These are phyloP conservation scores for Fusarium nelsonii DNA, from an alignment of 2,329 filamentous ascomycete genomes.

Conservation along the genomic window DNA sequence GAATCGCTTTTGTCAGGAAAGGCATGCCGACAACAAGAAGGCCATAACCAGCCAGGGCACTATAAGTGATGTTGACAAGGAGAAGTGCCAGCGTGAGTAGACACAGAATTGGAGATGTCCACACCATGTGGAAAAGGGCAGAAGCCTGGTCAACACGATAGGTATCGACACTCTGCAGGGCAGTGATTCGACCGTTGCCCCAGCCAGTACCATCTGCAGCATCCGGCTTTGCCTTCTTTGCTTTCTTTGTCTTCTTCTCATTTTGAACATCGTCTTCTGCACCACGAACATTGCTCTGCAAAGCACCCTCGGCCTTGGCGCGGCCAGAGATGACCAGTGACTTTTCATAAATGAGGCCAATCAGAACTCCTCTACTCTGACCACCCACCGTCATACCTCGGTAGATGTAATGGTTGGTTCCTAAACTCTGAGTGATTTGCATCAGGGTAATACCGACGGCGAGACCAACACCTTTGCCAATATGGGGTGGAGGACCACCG, in stretches of 20 bases:
- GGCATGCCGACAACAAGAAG: slow-evolving; percentile 84
- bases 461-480: slow-evolving; percentile 83
- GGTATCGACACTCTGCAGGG: slow-evolving; percentile 94
- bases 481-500: slow-evolving; percentile 69
- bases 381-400: slow-evolving; percentile 92
- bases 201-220: slow-evolving; percentile 79
- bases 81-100: slow-evolving; percentile 84
- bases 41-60: slow-evolving; percentile 87
- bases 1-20: slow-evolving; percentile 80
- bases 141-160: slow-evolving; percentile 91
- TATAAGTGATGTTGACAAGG: slow-evolving; percentile 89
- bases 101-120: slow-evolving; percentile 85
- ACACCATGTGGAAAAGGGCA: slow-evolving; percentile 90
- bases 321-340: slow-evolving; percentile 88
- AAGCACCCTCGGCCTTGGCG: slow-evolving; percentile 82
- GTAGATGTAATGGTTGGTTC: slow-evolving; percentile 92
- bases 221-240: slow-evolving; percentile 57
- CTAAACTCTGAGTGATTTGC: slow-evolving; percentile 85
- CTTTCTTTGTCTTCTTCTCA: slow-evolving; percentile 55
- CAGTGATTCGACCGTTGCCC: slow-evolving; percentile 92
- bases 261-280: slow-evolving; percentile 59
- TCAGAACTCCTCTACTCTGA: slow-evolving; percentile 82
- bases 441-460: slow-evolving; percentile 87
- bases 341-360: slow-evolving; percentile 91
- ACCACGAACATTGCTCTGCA: slow-evolving; percentile 54